Base-by-base conservation (phyloP, 176 grass and related monocot genomes). In the Neostapfia colusana region DNA sequence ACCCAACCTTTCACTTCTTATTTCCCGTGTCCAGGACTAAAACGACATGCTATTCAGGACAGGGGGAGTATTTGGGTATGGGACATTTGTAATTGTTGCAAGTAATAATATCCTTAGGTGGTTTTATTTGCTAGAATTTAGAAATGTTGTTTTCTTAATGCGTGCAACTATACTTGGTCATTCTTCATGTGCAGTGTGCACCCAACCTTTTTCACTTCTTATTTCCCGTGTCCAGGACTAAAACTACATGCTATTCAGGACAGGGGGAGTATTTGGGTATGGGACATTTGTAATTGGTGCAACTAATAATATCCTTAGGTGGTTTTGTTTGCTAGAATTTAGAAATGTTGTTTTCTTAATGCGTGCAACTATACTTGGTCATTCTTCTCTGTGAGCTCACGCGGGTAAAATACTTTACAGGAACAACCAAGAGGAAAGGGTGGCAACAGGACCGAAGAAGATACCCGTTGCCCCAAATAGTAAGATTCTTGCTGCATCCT, bases 401-500 rank as follows among this genome's bases (percentile, higher is more conserved):
- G 65, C 3, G 31, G 31, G 31, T 49, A 70, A 24, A 49, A 12
- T 68, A 80, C 84, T 63, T 77, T 45, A 8, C 89, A 91, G 89
- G 85, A 55, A 50, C 72, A 84, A 10, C 38, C 10, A 28, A 31
- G 78, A 81, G 38, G 81, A 87, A 77, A 50, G 35, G 48, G 6
- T 16, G 12, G 72, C 55, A 13, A 16, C 40, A 39, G 37, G 23
- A 10, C 46, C 28, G 7, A 91, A 1, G 31, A 31, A 81, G 60
- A n/a, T 81, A 13, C 24, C 63, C 34, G n/a, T 77, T 10, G 54
- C 17, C 8, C 18, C 43, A 0, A 72, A 78, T 31, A 73, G 62
- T 70, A 77, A 79, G 20, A 79, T 87, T 42, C 63, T 90, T 51
- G 65, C 75, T 38, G 75, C 83, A 67, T 86, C 84, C 27, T 84